Conservation (phyloP, 768 basidiomycete species). For the Psilocybe subaeruginosa region DNA sequence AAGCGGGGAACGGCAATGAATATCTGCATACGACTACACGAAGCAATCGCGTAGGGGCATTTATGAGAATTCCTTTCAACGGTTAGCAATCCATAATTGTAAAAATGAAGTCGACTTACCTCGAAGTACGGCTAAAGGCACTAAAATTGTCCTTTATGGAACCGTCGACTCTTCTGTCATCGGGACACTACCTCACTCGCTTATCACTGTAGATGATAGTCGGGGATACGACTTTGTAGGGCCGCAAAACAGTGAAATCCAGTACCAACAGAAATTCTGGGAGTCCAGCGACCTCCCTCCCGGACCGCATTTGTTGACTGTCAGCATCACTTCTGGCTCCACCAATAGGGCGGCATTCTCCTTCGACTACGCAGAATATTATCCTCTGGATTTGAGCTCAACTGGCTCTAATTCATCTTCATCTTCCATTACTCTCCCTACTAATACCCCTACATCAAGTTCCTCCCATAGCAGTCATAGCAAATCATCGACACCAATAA, state of each 20-base stretch:
- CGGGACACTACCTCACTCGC: not conserved
- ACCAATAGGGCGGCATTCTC: not conserved
- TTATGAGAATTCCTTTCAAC: not conserved
- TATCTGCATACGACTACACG: conserved; percentile 1
- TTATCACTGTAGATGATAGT: not conserved
- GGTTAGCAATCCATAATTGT: not conserved
- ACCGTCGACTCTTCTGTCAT: not conserved
- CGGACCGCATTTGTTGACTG: not conserved
- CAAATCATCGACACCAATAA: not conserved
- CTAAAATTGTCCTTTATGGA: not conserved
- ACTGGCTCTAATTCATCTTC: not conserved
- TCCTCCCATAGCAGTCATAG: not conserved
- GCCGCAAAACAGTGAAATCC: not conserved
- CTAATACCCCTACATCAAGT: not conserved
- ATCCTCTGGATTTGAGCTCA: not conserved
- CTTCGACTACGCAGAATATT: not conserved
- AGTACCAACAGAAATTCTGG: not conserved
- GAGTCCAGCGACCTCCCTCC: not conserved
- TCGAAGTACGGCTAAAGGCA: not conserved
- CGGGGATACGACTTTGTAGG: not conserved
- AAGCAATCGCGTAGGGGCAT: not conserved
- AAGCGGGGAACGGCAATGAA: conserved; percentile 7
- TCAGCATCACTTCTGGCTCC: not conserved
- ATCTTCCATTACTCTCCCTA: not conserved
- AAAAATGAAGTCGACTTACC: not conserved